These are phyloP conservation scores for Salicornia ramosissima DNA, from an alignment of 148 eudicot species.

Conservation along the genomic window DNA sequence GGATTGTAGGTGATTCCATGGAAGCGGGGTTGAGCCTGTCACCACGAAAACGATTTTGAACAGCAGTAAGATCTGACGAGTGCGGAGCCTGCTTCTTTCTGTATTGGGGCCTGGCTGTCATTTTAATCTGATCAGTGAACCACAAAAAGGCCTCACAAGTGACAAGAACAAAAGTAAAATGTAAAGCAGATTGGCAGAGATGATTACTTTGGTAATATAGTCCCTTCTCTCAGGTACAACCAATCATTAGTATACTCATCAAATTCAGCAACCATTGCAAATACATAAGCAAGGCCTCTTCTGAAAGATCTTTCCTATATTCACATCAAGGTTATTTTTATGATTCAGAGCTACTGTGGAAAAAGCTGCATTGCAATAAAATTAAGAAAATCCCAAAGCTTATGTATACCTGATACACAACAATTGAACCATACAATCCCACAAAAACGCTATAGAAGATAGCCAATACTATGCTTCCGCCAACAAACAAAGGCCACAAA, in stretches of 20 bases:
- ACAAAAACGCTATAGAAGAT: conserved; percentile 71
- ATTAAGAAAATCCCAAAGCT: conserved; percentile 3
- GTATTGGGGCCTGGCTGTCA: conserved; percentile 67
- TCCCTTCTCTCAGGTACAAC: conserved; percentile 92
- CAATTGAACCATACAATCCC: conserved; percentile 67
- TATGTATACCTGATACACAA: conserved; percentile 71
- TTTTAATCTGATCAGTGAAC: conserved; percentile 5
- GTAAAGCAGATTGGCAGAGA: conserved; percentile 14
- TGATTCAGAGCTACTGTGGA: not conserved
- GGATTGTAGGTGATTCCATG: conserved; percentile 50
- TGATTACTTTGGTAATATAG: conserved; percentile 82
- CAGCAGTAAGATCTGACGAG: conserved; percentile 44
- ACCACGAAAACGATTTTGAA: conserved; percentile 29
- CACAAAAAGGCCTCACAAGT: not conserved
- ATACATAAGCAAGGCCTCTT: conserved; percentile 73
- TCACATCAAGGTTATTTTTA: conserved; percentile 6
- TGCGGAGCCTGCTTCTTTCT: conserved; percentile 51
- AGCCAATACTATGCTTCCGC: conserved; percentile 56
- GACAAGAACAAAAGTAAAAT: not conserved
- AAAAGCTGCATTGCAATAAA: not conserved
- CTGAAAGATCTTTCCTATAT: conserved; percentile 80
- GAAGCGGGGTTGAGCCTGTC: conserved; percentile 28
- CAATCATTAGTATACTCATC: conserved; percentile 96
- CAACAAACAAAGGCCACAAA: conserved; percentile 81
- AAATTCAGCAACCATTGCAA: conserved; percentile 93